Percentiles rank a stretch among this genome's conserved stretches.
Evolutionary conservation across 1,284 basidiomycete genomes (phyloP).

Genomic region (Ceratobasidium papillatum): DNA sequence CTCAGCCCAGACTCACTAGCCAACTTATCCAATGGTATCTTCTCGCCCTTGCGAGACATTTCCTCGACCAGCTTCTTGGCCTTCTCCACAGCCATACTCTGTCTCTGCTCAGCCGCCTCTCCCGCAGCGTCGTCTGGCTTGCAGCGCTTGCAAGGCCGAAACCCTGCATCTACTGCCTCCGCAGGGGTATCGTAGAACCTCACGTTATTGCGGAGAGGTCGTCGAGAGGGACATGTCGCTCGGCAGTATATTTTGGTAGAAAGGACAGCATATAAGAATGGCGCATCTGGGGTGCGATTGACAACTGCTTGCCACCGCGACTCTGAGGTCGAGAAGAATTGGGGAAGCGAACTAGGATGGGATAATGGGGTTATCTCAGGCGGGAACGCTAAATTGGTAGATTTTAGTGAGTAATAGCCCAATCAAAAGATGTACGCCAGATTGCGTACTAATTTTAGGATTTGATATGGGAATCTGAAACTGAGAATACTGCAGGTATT

Average conservation of each 20-base stretch:
- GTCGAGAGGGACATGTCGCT: conserved; percentile 26
- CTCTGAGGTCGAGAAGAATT: neutral
- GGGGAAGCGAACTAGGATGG: neutral
- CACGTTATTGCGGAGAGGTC: conserved; percentile 16
- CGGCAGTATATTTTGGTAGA: conserved; percentile 37
- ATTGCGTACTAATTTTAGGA: neutral
- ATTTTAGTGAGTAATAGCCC: neutral
- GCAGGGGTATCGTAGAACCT: neutral
- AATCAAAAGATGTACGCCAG: neutral
- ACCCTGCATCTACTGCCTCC: conserved; percentile 9
- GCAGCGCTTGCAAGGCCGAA: conserved; percentile 28
- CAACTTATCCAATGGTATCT: conserved; percentile 11
- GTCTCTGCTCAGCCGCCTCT: conserved; percentile 30
- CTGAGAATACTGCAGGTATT: neutral
- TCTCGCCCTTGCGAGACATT: neutral
- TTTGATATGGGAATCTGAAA: neutral
- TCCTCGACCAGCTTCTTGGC: conserved; percentile 26
- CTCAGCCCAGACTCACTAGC: conserved; percentile 29
- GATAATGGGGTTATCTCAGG: neutral
- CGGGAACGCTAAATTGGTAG: neutral
- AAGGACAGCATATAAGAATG: conserved; percentile 29
- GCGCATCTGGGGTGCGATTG: neutral
- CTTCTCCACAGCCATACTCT: conserved; percentile 10
- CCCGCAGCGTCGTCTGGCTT: conserved; percentile 31
- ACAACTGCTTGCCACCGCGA: conserved; percentile 29